Base-by-base conservation (phyloP, 2,329 filamentous ascomycete genomes). In the Cladosporium colombiae region DNA sequence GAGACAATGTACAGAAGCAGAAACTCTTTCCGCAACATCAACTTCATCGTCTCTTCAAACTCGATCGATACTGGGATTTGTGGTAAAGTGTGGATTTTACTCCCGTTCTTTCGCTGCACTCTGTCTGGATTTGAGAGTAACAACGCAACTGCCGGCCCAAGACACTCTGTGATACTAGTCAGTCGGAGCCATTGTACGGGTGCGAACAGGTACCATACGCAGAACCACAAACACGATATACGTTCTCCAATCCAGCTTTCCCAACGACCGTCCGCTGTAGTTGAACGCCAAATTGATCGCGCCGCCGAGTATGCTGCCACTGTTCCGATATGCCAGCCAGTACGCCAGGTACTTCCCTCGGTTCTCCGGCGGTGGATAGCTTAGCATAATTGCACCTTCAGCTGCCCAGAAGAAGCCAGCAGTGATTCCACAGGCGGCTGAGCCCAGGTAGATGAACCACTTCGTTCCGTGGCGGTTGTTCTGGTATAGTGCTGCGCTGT, bases 381-480 rank as follows among this genome's bases (percentile, higher is more conserved):
- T 27, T 0, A 50, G 21, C 21, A 14, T 25, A 8, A 92, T 90
- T 0, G 90, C 89, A 0, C 88, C 88, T 76, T 92, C 90, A 0
- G 89, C 86, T 81, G 88, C 88, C 90, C 90, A 92, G 76, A 92
- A 91, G 0, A 91, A 80, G 0, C 89, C 89, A 0, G 90, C 89
- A 0, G 86, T 88, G 37, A 91, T 82, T n/a, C 89, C 89, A 68
- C 89, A 91, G 0, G 89, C 79, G 0, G 88, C 88, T 0, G 88
- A 88, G 0, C 89, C 90, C 11, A 92, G 76, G 0, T 91, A 81
- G 0, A 88, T 83, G 13, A 91, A 82, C 90, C 90, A 92, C 69
- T 88, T 84, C 0, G 79, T 86, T 1, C 87, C 88, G 71, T 84
- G 92, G 0, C 89, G 83, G 73, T 91, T 92, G 76, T 92, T 91